Conservation (phyloP, 31 red algal genomes). For the Bonnemaisonia californica region DNA sequence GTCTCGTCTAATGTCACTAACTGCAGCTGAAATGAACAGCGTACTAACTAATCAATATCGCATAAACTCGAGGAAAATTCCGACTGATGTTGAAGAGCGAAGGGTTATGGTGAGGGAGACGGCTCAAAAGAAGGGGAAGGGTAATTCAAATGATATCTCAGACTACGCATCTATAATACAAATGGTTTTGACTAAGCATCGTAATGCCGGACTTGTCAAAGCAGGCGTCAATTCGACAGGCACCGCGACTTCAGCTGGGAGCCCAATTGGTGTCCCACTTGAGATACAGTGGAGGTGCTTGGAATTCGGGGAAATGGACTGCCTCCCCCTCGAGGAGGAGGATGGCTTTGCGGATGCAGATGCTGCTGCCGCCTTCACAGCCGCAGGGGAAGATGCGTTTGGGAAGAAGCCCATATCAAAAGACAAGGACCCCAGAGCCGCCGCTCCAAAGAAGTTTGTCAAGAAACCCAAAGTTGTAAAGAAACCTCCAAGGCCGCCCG, state of each 20-base stretch:
- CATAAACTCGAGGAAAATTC: constrained; percentile 70
- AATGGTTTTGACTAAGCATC: constrained; percentile 69
- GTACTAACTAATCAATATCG: constrained; percentile 68
- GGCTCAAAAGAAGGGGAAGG: constrained; percentile 61
- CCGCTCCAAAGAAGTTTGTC: not conserved
- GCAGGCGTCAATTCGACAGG: constrained; percentile 37
- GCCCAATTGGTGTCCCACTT: constrained; percentile 48
- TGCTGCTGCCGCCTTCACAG: constrained; percentile 26
- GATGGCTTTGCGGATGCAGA: constrained; percentile 50
- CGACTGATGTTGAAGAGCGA: constrained; percentile 69
- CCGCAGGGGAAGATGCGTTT: constrained; percentile 29
- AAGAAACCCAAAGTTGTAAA: not conserved
- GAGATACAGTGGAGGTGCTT: constrained; percentile 56
- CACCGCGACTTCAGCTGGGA: constrained; percentile 43
- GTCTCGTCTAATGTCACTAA: constrained; percentile 60
- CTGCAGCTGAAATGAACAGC: constrained; percentile 62
- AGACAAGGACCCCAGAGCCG: constrained; percentile 18
- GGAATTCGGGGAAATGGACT: constrained; percentile 67
- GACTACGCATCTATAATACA: constrained; percentile 70
- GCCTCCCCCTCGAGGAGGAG: constrained; percentile 59
- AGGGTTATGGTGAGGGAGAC: constrained; percentile 67
- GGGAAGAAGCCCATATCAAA: constrained; percentile 19
- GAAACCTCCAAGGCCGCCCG: constrained; percentile 10
- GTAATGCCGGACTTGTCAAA: constrained; percentile 42
- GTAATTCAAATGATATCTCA: constrained; percentile 43